phyloP scores from a whole-genome alignment of 2,329 filamentous ascomycete genomes.

The Lasiodiplodia sp. region DNA sequence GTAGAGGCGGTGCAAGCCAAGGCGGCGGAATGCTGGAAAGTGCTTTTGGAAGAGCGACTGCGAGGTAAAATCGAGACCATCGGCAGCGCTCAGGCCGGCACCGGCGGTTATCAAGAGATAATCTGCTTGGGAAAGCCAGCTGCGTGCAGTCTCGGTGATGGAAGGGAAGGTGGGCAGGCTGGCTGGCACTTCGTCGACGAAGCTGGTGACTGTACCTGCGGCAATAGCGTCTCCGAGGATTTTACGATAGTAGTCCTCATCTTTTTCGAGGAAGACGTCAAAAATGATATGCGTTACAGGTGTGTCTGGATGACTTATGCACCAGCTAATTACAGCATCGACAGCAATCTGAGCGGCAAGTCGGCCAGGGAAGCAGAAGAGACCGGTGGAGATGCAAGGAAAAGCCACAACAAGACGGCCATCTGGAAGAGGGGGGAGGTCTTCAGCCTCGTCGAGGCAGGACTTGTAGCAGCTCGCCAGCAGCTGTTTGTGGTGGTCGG shows the following conservation, averaged over 20 bases:
- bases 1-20: conserved; percentile 42
- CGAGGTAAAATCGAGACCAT: conserved; percentile 45
- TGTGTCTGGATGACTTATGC: conserved; percentile 37
- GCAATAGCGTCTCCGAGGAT: conserved; percentile 30
- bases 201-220: not conserved
- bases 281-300: conserved; percentile 44
- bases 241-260: conserved; percentile 36
- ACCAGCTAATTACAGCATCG: conserved; percentile 39
- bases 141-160: conserved; percentile 5
- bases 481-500: conserved; percentile 34
- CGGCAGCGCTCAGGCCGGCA: conserved; percentile 46
- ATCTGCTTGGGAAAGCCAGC: conserved; percentile 39
- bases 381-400: conserved; percentile 46
- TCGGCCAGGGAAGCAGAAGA: conserved; percentile 44
- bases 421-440: conserved; percentile 35
- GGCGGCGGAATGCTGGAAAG: conserved; percentile 41
- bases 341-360: conserved; percentile 42
- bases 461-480: conserved; percentile 42
- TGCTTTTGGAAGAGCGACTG: conserved; percentile 39
- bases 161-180: not conserved
- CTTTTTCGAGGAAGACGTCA: conserved; percentile 42
- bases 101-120: conserved; percentile 43
- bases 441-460: conserved; percentile 41
- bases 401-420: conserved; percentile 42
- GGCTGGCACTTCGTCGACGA: not conserved